Evolutionary conservation across 1,139 yeast species (phyloP).

Genomic region (Wickerhamomyces sp.): DNA sequence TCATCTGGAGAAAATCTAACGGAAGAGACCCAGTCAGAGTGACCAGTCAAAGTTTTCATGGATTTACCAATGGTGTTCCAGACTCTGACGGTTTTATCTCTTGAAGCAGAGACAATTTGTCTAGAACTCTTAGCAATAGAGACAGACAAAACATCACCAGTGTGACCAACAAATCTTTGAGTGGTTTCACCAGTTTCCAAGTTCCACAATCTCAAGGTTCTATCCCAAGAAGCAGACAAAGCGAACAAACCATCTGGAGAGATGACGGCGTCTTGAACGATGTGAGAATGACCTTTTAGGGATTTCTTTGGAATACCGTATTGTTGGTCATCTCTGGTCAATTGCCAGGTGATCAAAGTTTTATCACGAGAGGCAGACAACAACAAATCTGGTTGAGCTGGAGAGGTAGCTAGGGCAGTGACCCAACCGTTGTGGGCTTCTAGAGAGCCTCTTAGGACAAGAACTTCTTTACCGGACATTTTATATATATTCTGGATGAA

Average conservation of each 20-base stretch:
- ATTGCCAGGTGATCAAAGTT: slow-evolving; percentile 97
- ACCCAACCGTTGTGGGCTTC: slow-evolving; percentile 97
- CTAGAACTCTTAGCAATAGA: slow-evolving; percentile 96
- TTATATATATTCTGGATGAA: slow-evolving; percentile 18
- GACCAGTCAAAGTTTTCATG: slow-evolving; percentile 89
- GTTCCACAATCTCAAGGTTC: slow-evolving; percentile 98
- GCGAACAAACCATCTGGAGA: slow-evolving; percentile 99
- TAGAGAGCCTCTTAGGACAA: slow-evolving; percentile 99
- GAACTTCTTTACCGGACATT: slow-evolving; percentile 83
- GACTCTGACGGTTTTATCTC: slow-evolving; percentile 98
- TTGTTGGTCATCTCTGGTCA: slow-evolving; percentile 95
- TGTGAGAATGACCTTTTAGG: slow-evolving; percentile 98
- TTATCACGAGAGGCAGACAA: slow-evolving; percentile 99
- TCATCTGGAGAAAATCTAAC: slow-evolving; percentile 87
- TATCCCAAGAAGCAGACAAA: slow-evolving; percentile 99
- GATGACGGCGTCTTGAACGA: slow-evolving; percentile 96
- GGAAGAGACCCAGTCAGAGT: slow-evolving; percentile 98
- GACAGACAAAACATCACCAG: slow-evolving; percentile 94
- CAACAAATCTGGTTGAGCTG: slow-evolving; percentile 97
- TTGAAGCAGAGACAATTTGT: slow-evolving; percentile 98
- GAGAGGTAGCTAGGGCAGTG: slow-evolving; percentile 97
- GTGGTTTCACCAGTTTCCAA: slow-evolving; percentile 91
- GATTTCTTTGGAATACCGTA: slow-evolving; percentile 99
- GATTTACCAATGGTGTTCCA: slow-evolving; percentile 99
- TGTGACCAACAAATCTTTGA: slow-evolving; percentile 97